Base-by-base conservation (phyloP, 164 flowering plant species). In the Santalum album region DNA sequence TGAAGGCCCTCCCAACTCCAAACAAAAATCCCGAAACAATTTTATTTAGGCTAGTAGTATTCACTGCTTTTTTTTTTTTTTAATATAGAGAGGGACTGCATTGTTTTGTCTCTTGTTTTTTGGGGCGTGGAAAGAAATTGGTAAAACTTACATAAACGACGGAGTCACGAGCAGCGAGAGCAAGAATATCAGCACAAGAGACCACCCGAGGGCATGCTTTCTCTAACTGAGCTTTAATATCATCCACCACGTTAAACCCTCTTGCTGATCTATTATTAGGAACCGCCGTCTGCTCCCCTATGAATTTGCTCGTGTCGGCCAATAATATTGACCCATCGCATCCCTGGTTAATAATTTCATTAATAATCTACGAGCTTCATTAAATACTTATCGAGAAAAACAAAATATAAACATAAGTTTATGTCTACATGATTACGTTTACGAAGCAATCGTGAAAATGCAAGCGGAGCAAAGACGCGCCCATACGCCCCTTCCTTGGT, bases 141-240 rank as follows among this genome's bases (percentile, higher is more conserved):
- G 34, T 29, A 29, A 29, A 29, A 29, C 34, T 29, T 7, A 72
- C 77, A 27, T 36, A 42, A 12, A 27, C 65, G 12, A 72, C 60
- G 20, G 79, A 66, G 54, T 73, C 78, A 20, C 76, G 54, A 0
- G 78, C 69, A 0, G 75, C 76, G 3, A 75, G 52, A 7, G 74
- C 66, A 0, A 78, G 53, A 12, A 78, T 64, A 47, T 78, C 82
- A 0, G 79, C 79, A 51, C 82, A 78, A 6, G 82, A 78, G 1
- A 78, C 83, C 18, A 69, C 65, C 12, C 73, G 65, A 0, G 71
- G 77, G 32, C 82, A 78, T 3, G 64, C 59, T 9, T 50, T 62
- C 58, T 80, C 85, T 9, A 80, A 72, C 6, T 20, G 50, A 10
- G 72, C 10, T 22, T 80, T 78, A 0, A 64, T 67, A 10, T n/a